Conservation (phyloP, 441 rosid species). For the Erodium trifolium region DNA sequence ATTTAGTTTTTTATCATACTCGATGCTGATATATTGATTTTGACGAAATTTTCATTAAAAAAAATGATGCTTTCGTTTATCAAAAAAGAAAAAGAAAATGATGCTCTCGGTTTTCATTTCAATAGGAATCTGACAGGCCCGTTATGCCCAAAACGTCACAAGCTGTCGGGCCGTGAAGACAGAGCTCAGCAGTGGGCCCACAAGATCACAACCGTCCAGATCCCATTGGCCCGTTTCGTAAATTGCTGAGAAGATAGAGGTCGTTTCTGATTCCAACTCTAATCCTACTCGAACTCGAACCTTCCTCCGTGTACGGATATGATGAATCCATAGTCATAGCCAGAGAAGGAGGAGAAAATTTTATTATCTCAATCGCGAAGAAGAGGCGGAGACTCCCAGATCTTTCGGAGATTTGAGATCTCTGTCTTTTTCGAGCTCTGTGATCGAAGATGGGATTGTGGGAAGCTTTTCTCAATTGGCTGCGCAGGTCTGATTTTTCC, state of each 20-base stretch:
- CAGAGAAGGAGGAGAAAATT: no score
- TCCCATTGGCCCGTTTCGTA: neutral
- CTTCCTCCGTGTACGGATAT: neutral
- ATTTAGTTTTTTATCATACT: no score
- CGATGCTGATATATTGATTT: no score
- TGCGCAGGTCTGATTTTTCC: slow-evolving; percentile 39
- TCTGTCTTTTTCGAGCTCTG: slow-evolving; percentile 5
- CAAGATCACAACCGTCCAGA: slow-evolving; percentile 2
- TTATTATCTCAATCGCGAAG: neutral
- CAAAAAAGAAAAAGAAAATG: neutral
- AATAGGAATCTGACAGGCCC: neutral
- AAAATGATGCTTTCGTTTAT: no score
- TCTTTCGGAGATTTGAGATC: slow-evolving; percentile 9
- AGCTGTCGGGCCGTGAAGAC: neutral
- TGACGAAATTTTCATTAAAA: no score
- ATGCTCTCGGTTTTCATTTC: neutral
- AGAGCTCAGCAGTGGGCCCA: neutral
- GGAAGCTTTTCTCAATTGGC: slow-evolving; percentile 75
- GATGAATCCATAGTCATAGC: no score
- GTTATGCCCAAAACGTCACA: neutral
- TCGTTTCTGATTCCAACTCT: neutral
- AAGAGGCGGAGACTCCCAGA: neutral
- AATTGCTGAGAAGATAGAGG: slow-evolving; percentile 1
- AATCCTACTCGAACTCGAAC: neutral
- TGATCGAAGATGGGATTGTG: slow-evolving; percentile 44